These are phyloP conservation scores for Entonaema liquescens DNA, from an alignment of 495 filamentous ascomycete species.

Conservation along the genomic window DNA sequence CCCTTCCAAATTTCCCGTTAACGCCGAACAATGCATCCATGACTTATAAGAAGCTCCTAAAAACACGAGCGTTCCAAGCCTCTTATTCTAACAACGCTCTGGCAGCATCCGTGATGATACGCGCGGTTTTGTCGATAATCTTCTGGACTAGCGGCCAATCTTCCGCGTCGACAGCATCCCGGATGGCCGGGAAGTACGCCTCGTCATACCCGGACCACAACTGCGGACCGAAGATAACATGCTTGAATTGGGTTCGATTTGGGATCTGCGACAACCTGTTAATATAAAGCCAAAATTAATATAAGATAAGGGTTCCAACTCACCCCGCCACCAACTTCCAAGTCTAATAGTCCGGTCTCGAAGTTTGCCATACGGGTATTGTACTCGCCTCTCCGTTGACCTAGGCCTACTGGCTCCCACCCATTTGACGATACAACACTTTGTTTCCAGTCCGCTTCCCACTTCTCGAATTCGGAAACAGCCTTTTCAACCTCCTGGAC, in stretches of 20 bases:
- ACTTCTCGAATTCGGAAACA: slow-evolving; percentile 72
- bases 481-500: slow-evolving; percentile 65
- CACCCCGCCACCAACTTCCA: slow-evolving; percentile 74
- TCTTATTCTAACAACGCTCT: slow-evolving; percentile 55
- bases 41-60: slow-evolving; percentile 5
- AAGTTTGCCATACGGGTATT: slow-evolving; percentile 80
- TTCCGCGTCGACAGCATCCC: slow-evolving; percentile 76
- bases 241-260: slow-evolving; percentile 92
- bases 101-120: slow-evolving; percentile 71
- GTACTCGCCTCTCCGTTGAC: slow-evolving; percentile 69
- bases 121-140: slow-evolving; percentile 76
- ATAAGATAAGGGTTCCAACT: slow-evolving; percentile 44
- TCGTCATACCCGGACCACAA: slow-evolving; percentile 79
- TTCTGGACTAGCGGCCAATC: slow-evolving; percentile 76
- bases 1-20: slow-evolving; percentile 8
- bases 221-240: slow-evolving; percentile 87
- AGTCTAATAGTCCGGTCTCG: slow-evolving; percentile 83
- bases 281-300: slow-evolving; percentile 1
- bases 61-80: not conserved
- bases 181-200: slow-evolving; percentile 82
- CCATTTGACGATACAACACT: slow-evolving; percentile 70
- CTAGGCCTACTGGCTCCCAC: slow-evolving; percentile 72
- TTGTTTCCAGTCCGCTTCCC: slow-evolving; percentile 75
- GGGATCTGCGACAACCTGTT: slow-evolving; percentile 66
- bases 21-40: slow-evolving; percentile 41